Conservation (phyloP, 108 stramenopile species). For the Nitzschia sp. region DNA sequence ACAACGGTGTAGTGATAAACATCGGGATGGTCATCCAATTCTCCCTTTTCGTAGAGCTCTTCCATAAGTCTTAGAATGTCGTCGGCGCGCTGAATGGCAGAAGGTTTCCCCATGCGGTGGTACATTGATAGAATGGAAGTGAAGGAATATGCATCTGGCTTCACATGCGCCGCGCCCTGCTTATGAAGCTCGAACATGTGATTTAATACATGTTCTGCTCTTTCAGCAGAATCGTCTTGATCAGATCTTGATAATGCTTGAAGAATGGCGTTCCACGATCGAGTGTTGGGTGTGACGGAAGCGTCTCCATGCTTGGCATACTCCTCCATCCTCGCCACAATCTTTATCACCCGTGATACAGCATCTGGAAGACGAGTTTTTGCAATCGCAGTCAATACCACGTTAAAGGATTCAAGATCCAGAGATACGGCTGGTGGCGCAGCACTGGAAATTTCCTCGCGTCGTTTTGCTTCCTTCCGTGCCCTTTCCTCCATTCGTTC, state of each 20-base stretch:
- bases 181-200: constrained; percentile 56
- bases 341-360: constrained; percentile 41
- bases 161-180: constrained; percentile 36
- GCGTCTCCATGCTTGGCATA: constrained; percentile 38
- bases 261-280: constrained; percentile 55
- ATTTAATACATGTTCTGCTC: constrained; percentile 54
- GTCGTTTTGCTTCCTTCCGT: constrained; percentile 12
- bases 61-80: constrained; percentile 68
- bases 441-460: constrained; percentile 35
- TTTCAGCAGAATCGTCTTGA: constrained; percentile 34
- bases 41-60: constrained; percentile 43
- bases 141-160: constrained; percentile 64
- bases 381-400: constrained; percentile 54
- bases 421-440: constrained; percentile 33
- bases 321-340: constrained; percentile 63
- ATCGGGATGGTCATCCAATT: constrained; percentile 54
- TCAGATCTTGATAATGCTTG: constrained; percentile 51
- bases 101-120: constrained; percentile 44
- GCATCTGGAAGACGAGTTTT: constrained; percentile 46
- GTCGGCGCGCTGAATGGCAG: constrained; percentile 61
- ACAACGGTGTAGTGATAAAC: constrained; percentile 58
- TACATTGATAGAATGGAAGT: constrained; percentile 59
- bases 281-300: constrained; percentile 33
- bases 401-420: constrained; percentile 53
- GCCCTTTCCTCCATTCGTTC: constrained; percentile 40